Conservation (phyloP, 202 grass and related monocot genomes). For the Panicum hallii region DNA sequence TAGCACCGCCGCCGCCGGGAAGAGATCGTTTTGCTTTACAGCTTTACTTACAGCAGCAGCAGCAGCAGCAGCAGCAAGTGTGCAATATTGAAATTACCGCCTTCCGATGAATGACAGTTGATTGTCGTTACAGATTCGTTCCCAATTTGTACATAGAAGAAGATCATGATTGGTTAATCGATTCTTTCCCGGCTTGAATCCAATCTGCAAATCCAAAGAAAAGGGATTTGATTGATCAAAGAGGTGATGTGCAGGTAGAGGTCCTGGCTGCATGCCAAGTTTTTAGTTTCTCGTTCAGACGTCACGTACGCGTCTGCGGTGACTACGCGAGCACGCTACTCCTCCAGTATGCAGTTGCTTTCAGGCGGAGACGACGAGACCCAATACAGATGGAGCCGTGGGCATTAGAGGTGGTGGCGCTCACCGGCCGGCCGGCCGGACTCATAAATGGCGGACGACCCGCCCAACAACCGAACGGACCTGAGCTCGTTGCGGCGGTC, state of each 20-base stretch:
- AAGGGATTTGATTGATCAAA: not conserved
- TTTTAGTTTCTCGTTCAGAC: not conserved
- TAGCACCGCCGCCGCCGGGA: not conserved
- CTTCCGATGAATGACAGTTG: not conserved
- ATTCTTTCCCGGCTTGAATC: constrained; percentile 21
- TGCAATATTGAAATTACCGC: not conserved
- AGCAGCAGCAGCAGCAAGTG: not conserved
- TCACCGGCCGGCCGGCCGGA: constrained; percentile 15
- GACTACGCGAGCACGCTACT: not conserved
- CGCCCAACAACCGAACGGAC: not conserved
- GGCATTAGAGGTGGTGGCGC: not conserved
- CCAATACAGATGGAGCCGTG: not conserved
- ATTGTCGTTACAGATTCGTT: not conserved
- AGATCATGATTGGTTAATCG: not conserved
- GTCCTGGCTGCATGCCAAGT: no score
- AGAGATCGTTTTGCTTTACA: constrained; percentile 4
- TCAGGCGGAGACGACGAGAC: not conserved
- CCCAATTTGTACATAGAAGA: constrained; percentile 42
- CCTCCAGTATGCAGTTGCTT: not conserved
- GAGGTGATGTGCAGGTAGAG: not conserved
- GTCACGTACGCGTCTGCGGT: not conserved
- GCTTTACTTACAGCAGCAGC: not conserved
- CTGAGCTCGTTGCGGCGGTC: not conserved
- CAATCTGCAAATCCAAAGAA: not conserved
- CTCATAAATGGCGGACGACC: not conserved